Percentiles rank a stretch among this genome's conserved stretches.
Evolutionary conservation across 805 yeast genomes (phyloP).

Genomic region (Starmerella sirachaensis): DNA sequence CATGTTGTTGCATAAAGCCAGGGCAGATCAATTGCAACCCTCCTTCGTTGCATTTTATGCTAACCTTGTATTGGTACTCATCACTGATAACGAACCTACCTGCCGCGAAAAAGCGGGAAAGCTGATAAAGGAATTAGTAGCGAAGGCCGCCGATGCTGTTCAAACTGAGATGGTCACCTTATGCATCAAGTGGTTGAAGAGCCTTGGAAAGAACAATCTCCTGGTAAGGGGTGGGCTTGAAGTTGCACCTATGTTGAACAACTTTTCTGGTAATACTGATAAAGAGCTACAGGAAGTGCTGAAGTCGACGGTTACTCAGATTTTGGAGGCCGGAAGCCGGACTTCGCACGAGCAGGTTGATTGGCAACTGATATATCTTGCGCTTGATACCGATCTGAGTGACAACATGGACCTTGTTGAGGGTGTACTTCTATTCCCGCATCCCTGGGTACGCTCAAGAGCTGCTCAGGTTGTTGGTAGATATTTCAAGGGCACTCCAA

Average conservation of each 20-base stretch:
- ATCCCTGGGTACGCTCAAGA: slow-evolving; percentile 74
- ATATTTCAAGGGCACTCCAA: slow-evolving; percentile 34
- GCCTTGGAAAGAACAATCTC: slow-evolving; percentile 11
- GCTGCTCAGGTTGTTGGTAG: slow-evolving; percentile 49
- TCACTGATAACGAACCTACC: slow-evolving; percentile 62
- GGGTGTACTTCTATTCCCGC: slow-evolving; percentile 63
- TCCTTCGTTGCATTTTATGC: slow-evolving; percentile 64
- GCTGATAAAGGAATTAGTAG: slow-evolving; percentile 26
- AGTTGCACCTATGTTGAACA: slow-evolving; percentile 14
- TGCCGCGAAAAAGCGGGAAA: slow-evolving; percentile 77
- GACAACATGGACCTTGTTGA: slow-evolving; percentile 35
- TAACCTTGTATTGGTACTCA: slow-evolving; percentile 62
- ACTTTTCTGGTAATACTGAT: background rate
- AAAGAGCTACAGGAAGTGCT: slow-evolving; percentile 5
- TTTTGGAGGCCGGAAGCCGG: slow-evolving; percentile 6
- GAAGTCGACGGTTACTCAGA: background rate
- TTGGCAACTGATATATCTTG: slow-evolving; percentile 72
- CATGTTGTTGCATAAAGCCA: slow-evolving; percentile 52
- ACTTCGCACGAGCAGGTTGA: slow-evolving; percentile 25
- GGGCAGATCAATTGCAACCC: slow-evolving; percentile 33
- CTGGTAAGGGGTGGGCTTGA: slow-evolving; percentile 22
- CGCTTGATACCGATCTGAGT: slow-evolving; percentile 34
- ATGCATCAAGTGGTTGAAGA: slow-evolving; percentile 17
- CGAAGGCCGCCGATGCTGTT: background rate
- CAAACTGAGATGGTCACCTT: slow-evolving; percentile 11